These are phyloP conservation scores for Nemania abortiva DNA, from an alignment of 2,329 filamentous ascomycete species.

Conservation along the genomic window DNA sequence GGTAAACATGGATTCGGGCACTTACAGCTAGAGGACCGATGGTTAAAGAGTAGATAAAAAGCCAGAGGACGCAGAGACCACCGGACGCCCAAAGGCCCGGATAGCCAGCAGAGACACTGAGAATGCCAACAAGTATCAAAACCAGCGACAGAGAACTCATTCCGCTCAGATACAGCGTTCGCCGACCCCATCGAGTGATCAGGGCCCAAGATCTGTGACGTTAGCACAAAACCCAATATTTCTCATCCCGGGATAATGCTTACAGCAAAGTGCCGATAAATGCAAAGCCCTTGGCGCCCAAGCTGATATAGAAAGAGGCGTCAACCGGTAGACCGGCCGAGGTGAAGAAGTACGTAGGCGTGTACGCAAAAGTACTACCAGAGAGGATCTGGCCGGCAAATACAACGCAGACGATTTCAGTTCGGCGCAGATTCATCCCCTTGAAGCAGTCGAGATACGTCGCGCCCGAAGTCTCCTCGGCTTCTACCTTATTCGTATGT, in stretches of 20 bases:
- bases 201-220: constrained; percentile 56
- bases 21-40: constrained; percentile 61
- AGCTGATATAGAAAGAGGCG: constrained; percentile 52
- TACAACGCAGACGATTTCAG: constrained; percentile 57
- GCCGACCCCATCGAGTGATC: constrained; percentile 55
- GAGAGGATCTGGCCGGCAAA: constrained; percentile 53
- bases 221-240: constrained; percentile 15
- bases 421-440: constrained; percentile 58
- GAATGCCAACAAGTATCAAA: constrained; percentile 56
- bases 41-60: constrained; percentile 60
- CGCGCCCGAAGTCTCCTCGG: constrained; percentile 55
- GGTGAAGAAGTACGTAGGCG: constrained; percentile 56
- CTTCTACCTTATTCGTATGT: constrained; percentile 59
- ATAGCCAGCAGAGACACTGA: constrained; percentile 58
- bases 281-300: constrained; percentile 53
- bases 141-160: constrained; percentile 54
- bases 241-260: constrained; percentile 43
- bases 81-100: constrained; percentile 58
- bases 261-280: constrained; percentile 55
- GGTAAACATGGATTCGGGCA: background rate
- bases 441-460: constrained; percentile 63
- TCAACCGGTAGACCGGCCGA: constrained; percentile 51
- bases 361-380: constrained; percentile 55
- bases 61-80: constrained; percentile 58
- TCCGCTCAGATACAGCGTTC: constrained; percentile 56